Percentiles rank a stretch among this genome's conserved stretches.
Conservation (phyloP, 2,329 filamentous ascomycete genomes). For the Diaporthe caulivora region DNA sequence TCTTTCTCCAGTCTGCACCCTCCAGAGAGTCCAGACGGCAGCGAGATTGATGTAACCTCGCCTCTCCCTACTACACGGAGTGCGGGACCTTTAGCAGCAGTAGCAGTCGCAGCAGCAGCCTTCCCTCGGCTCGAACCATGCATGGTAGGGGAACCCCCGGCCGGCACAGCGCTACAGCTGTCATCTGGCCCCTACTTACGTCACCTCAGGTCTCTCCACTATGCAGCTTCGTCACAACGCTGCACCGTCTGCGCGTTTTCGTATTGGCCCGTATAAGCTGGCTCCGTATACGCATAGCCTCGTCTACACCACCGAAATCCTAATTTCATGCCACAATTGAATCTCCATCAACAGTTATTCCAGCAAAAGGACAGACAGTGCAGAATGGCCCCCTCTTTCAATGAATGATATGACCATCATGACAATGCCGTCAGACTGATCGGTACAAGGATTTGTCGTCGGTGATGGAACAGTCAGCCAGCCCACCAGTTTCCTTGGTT, state of each 20-base stretch:
- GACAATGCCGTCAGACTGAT: not conserved
- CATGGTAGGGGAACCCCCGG: too few species aligned
- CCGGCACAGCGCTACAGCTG: constrained; percentile 17
- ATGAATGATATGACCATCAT: not conserved
- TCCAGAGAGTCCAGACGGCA: constrained; percentile 11
- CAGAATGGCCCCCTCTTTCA: not conserved
- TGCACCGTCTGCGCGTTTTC: not conserved
- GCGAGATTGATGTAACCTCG: constrained; percentile 35
- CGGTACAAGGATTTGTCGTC: not conserved
- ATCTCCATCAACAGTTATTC: not conserved
- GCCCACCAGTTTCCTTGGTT: not conserved
- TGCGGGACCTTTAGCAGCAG: not conserved
- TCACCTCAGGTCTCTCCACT: constrained; percentile 10
- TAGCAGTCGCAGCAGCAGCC: constrained; percentile 3
- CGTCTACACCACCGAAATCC: not conserved
- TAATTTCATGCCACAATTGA: not conserved
- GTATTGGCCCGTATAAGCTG: not conserved
- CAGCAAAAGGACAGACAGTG: not conserved
- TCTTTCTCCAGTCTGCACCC: not conserved
- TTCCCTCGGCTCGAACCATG: constrained; percentile 9
- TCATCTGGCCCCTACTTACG: constrained; percentile 22
- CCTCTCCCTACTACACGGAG: constrained; percentile 16
- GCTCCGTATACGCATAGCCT: not conserved
- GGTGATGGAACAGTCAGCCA: not conserved
- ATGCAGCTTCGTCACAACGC: not conserved